phyloP scores from a whole-genome alignment of 257 asterid species.

The Rehmannia glutinosa region DNA sequence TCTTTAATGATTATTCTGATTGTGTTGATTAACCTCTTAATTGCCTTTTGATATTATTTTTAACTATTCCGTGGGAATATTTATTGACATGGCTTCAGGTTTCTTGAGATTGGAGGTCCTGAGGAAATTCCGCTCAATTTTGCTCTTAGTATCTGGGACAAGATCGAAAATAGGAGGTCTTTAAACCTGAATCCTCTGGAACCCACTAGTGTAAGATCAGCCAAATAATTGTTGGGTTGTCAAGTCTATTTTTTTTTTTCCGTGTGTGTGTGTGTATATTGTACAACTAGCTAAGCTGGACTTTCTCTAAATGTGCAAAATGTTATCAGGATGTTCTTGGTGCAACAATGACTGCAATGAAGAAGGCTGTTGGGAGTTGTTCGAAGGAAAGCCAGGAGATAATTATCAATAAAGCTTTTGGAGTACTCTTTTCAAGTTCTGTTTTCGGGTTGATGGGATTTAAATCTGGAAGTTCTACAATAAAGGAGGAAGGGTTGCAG shows the following conservation, averaged over 20 bases:
- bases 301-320: conserved; percentile 8
- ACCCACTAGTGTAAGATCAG: conserved; percentile 36
- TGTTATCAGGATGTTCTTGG: conserved; percentile 60
- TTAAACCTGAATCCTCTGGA: conserved; percentile 32
- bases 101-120: conserved; percentile 47
- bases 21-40: not conserved
- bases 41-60: conserved; percentile 12
- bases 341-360: conserved; percentile 68
- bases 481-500: conserved; percentile 28
- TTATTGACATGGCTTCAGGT: conserved; percentile 46
- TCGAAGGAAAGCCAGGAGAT: conserved; percentile 61
- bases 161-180: conserved; percentile 38
- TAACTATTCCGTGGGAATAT: conserved; percentile 13
- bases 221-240: conserved; percentile 1
- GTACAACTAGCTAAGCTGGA: conserved; percentile 13
- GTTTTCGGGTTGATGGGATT: conserved; percentile 26
- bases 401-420: conserved; percentile 49
- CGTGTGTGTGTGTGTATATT: too few species aligned
- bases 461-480: conserved; percentile 25
- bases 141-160: conserved; percentile 58
- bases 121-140: conserved; percentile 66
- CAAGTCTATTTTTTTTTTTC: conserved; percentile 11
- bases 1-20: not conserved
- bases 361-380: conserved; percentile 69
- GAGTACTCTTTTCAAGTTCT: conserved; percentile 42